phyloP scores from a whole-genome alignment of 805 yeast genomes.

The Hanseniaspora thailandica region DNA sequence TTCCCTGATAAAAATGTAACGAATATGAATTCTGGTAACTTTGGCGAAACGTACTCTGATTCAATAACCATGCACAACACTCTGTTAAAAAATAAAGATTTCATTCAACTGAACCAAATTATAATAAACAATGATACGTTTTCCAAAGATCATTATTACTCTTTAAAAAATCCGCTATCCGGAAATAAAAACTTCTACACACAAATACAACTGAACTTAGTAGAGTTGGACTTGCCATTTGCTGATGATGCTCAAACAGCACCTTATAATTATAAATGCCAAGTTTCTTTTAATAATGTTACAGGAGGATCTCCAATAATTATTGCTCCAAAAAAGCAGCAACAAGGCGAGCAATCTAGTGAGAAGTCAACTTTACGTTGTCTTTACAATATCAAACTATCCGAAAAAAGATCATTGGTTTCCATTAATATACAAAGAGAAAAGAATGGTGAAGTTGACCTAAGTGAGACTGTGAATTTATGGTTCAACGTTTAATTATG shows the following conservation, averaged over 20 bases:
- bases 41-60: not conserved
- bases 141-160: not conserved
- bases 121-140: not conserved
- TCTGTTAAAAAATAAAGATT: not conserved
- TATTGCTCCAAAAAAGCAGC: not conserved
- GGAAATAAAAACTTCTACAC: constrained; percentile 6
- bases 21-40: not conserved
- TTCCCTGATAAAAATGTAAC: constrained; percentile 10
- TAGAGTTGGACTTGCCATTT: not conserved
- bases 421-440: constrained; percentile 6
- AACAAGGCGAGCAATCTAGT: not conserved
- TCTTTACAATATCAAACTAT: constrained; percentile 8
- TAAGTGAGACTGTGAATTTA: constrained; percentile 6
- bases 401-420: constrained; percentile 12
- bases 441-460: not conserved
- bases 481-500: constrained; percentile 11
- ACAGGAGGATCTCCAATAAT: constrained; percentile 4
- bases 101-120: not conserved
- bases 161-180: constrained; percentile 9
- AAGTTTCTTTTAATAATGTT: constrained; percentile 5
- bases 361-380: not conserved
- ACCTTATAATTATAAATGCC: constrained; percentile 4
- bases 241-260: not conserved
- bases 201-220: not conserved
- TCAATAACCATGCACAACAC: not conserved